These are phyloP conservation scores for Podila horticola DNA, from an alignment of 192 early-diverging fungal genomes.

Conservation along the genomic window DNA sequence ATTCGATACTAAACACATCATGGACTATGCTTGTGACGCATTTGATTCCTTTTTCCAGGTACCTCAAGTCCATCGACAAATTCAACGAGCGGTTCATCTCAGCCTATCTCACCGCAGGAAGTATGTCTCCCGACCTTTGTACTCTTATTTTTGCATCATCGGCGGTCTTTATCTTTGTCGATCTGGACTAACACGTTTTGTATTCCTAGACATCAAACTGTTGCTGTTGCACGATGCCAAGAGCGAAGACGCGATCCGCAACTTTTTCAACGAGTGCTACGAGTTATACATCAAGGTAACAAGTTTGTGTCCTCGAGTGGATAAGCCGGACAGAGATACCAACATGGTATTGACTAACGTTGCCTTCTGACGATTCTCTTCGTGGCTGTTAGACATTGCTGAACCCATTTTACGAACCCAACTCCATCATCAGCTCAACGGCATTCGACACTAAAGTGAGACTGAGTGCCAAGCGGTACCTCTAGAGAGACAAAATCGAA, in stretches of 20 bases:
- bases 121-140: constrained; percentile 48
- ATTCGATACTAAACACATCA: background rate
- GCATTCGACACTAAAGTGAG: constrained; percentile 86
- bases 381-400: constrained; percentile 71
- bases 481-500: constrained; percentile 52
- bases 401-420: constrained; percentile 93
- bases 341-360: no score
- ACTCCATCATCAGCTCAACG: constrained; percentile 79
- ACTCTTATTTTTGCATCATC: background rate
- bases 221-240: constrained; percentile 85
- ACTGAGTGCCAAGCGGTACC: constrained; percentile 76
- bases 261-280: constrained; percentile 86
- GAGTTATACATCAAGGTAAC: constrained; percentile 90
- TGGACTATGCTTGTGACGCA: background rate
- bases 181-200: background rate
- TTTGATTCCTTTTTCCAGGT: constrained; percentile 61
- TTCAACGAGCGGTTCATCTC: constrained; percentile 96
- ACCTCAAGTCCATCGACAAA: constrained; percentile 92
- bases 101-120: constrained; percentile 91
- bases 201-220: constrained; percentile 71
- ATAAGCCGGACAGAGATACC: no score
- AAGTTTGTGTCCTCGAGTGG: no score
- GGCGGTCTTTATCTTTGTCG: background rate
- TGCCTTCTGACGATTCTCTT: background rate
- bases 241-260: constrained; percentile 80